Conservation (phyloP, 345 rosid species). For the Leavenworthia alabamica region DNA sequence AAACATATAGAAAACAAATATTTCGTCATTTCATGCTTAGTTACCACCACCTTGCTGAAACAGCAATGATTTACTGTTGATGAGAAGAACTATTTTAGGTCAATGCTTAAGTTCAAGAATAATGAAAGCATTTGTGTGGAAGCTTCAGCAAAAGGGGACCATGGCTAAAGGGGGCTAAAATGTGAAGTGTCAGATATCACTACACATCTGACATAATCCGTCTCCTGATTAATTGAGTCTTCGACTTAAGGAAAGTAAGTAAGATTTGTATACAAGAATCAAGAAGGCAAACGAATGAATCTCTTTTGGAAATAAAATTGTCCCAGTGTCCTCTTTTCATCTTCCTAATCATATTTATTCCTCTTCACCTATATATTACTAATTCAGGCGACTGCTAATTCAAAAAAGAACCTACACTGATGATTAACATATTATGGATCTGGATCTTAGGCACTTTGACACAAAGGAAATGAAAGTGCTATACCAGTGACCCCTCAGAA, state of each 20-base stretch:
- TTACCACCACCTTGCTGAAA: conserved; percentile 2
- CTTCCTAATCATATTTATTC: background rate
- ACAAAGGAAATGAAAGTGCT: conserved; percentile 13
- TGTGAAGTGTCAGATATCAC: background rate
- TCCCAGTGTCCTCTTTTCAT: conserved; percentile 7
- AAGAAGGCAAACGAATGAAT: background rate
- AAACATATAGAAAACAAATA: conserved; percentile 1
- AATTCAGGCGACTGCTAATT: background rate
- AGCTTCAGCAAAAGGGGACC: background rate
- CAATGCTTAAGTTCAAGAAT: conserved; percentile 4
- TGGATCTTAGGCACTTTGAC: conserved; percentile 1
- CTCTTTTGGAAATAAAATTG: background rate
- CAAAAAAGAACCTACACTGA: background rate
- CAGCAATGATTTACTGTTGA: background rate
- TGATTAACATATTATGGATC: background rate
- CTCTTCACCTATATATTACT: background rate
- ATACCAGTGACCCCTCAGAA: conserved; percentile 91
- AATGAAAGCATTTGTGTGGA: background rate
- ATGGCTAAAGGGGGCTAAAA: conserved; percentile 2
- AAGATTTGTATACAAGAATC: background rate
- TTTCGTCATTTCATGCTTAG: background rate
- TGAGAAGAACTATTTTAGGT: conserved; percentile 6
- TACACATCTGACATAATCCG: background rate
- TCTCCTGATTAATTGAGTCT: background rate
- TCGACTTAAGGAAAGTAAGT: background rate